Base-by-base conservation (phyloP, 352 stramenopile species). In the Phytophthora litchii region DNA sequence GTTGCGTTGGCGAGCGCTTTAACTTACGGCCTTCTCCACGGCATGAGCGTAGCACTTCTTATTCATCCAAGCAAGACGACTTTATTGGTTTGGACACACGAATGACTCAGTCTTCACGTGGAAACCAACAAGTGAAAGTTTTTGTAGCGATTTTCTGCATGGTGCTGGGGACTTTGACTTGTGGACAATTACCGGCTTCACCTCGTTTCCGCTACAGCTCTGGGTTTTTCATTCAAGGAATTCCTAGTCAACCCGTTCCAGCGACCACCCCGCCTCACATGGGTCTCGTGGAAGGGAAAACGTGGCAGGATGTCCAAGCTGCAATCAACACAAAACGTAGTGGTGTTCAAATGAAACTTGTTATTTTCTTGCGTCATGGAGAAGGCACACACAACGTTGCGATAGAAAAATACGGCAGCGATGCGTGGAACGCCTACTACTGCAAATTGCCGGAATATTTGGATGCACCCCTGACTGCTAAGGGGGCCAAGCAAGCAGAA, bases 341-440 rank as follows among this genome's bases (percentile, higher is more conserved):
- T 27, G 35, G 46, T 4, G 35, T 41, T 51, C 14, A 23, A 12
- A 45, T 49, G 34, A 74, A 72, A 17, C 61, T 74, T 4, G 27
- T 73, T 32, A 16, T 73, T 17, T 67, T 73, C 34, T 27, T 73
- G 29, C 64, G 64, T 13, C 64, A 73, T 25, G 64, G 64, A 27
- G 53, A 70, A 48, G 64, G 54, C 11, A 66, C 25, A n/a, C 64
- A 73, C 42, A 73, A 73, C 25, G 64, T 60, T 4, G 64, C 64
- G 11, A 69, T 66, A 14, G 60, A 60, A 2, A 61, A 69, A 14
- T 73, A 73, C 45, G 64, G 64, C n/a, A 29, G 42, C 23, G 59
- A 65, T 9, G 64, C 52, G 21, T 73, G 64, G 64, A 58, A 70
- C 11, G 8, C 47, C 9, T 69, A 66, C 19, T 71, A 71, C 19